A percentile compares a stretch with the other conserved stretches of the same genome.
These are phyloP conservation scores for Antitrichia curtipendula DNA, from an alignment of 225 moss, liverwort and hornwort species.

Conservation along the genomic window DNA sequence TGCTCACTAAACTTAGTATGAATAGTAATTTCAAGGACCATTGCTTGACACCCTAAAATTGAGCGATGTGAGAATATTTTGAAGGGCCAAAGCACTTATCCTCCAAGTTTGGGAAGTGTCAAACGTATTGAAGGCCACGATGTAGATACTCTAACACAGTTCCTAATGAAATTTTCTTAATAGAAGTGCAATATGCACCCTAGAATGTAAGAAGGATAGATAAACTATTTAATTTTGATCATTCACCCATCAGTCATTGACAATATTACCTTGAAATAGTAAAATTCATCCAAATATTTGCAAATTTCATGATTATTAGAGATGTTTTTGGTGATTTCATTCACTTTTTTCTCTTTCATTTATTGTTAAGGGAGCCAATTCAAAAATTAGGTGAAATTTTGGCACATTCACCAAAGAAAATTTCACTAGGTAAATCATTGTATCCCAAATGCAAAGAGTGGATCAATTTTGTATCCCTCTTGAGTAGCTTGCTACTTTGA, in stretches of 20 bases:
- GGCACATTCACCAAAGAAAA: not conserved
- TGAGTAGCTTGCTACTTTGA: not conserved
- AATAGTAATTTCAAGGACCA: no score
- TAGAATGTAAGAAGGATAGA: not conserved
- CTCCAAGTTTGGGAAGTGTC: not conserved
- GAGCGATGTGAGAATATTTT: not conserved
- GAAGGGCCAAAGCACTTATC: rapidly evolving
- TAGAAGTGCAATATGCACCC: rapidly evolving
- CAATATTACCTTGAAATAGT: not conserved
- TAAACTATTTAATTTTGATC: not conserved
- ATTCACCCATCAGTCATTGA: not conserved
- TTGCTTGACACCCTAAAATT: rapidly evolving
- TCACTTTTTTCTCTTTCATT: not conserved
- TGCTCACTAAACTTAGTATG: not conserved
- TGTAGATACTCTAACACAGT: rapidly evolving
- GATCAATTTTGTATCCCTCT: not conserved
- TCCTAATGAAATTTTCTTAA: not conserved
- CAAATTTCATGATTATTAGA: not conserved
- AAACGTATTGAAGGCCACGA: rapidly evolving
- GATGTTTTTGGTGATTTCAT: not conserved
- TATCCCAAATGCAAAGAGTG: rapidly evolving
- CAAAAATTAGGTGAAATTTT: not conserved
- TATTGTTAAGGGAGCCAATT: rapidly evolving
- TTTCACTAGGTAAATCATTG: not conserved
- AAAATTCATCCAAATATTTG: not conserved